Percentiles rank a stretch among this genome's conserved stretches.
These are phyloP conservation scores for Phytopythium litorale DNA, from an alignment of 352 stramenopile species.

Conservation along the genomic window DNA sequence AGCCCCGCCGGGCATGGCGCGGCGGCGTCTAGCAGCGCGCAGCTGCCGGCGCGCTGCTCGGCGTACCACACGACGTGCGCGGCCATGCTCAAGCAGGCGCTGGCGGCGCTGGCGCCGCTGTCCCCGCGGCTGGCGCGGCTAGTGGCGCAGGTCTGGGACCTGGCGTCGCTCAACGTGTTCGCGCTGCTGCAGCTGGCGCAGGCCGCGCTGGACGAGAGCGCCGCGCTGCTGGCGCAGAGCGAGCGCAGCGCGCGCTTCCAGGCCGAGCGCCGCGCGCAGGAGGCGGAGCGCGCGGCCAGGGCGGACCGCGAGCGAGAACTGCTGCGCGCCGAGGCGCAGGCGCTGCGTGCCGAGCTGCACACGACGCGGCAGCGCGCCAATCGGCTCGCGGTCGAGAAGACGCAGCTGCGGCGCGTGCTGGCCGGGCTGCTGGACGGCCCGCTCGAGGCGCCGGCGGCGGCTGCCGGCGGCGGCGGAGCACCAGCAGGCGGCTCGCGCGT, in stretches of 20 bases:
- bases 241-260: constrained; percentile 27
- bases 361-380: constrained; percentile 45
- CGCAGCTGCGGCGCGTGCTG: constrained; percentile 39
- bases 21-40: background rate
- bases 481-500: background rate
- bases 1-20: too few relatives aligned
- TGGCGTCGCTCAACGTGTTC: constrained; percentile 62
- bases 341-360: constrained; percentile 51
- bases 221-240: constrained; percentile 25
- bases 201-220: constrained; percentile 27
- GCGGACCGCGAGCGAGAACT: constrained; percentile 37
- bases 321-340: constrained; percentile 26
- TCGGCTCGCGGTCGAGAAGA: constrained; percentile 48
- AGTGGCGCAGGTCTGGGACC: constrained; percentile 55
- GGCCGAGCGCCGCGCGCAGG: constrained; percentile 23
- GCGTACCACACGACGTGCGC: constrained; percentile 49
- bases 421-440: constrained; percentile 27
- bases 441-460: background rate
- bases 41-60: constrained; percentile 38
- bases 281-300: constrained; percentile 21
- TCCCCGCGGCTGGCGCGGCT: constrained; percentile 47
- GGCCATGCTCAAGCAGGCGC: constrained; percentile 46
- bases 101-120: constrained; percentile 35
- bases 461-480: constrained; percentile 1
- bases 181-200: constrained; percentile 51